phyloP scores from a whole-genome alignment of 2,329 filamentous ascomycete genomes.

The Pseudocercospora fijiensis region DNA sequence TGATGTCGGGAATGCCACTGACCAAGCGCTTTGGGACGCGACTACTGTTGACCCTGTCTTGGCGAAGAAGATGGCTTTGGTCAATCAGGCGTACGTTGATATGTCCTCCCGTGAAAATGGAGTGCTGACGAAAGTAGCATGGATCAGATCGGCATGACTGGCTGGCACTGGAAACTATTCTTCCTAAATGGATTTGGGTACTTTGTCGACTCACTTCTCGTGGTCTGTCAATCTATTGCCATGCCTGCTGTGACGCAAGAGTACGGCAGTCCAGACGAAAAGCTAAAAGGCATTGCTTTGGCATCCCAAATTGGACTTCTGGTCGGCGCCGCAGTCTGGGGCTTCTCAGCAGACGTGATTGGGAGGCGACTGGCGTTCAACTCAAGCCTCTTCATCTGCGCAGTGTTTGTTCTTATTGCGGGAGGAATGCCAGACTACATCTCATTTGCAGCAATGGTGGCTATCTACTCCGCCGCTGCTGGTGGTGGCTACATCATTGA shows the following conservation, averaged over 20 bases:
- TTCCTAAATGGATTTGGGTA: slow-evolving; percentile 62
- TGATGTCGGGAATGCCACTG: neutral
- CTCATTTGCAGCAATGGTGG: slow-evolving; percentile 28
- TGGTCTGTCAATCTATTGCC: slow-evolving; percentile 41
- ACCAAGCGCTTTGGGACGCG: slow-evolving; percentile 17
- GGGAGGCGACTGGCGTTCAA: slow-evolving; percentile 29
- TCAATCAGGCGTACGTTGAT: slow-evolving; percentile 32
- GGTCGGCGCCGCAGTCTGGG: slow-evolving; percentile 40
- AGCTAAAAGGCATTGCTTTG: slow-evolving; percentile 40
- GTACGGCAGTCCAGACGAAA: slow-evolving; percentile 26
- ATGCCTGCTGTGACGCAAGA: slow-evolving; percentile 35
- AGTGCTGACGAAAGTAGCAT: slow-evolving; percentile 29
- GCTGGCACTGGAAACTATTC: slow-evolving; percentile 61
- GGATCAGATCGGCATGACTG: slow-evolving; percentile 62
- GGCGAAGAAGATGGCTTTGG: slow-evolving; percentile 42
- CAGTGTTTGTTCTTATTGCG: slow-evolving; percentile 31
- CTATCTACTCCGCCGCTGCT: slow-evolving; percentile 31
- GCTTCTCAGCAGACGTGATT: slow-evolving; percentile 24
- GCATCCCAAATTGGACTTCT: slow-evolving; percentile 47
- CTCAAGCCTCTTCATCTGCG: slow-evolving; percentile 29
- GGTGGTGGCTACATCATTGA: slow-evolving; percentile 35
- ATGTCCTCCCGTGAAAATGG: neutral
- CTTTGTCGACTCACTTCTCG: slow-evolving; percentile 38
- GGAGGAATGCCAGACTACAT: slow-evolving; percentile 32
- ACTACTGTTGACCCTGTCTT: slow-evolving; percentile 41